phyloP scores from a whole-genome alignment of 148 eudicot genomes.

The Persicaria tinctoria region DNA sequence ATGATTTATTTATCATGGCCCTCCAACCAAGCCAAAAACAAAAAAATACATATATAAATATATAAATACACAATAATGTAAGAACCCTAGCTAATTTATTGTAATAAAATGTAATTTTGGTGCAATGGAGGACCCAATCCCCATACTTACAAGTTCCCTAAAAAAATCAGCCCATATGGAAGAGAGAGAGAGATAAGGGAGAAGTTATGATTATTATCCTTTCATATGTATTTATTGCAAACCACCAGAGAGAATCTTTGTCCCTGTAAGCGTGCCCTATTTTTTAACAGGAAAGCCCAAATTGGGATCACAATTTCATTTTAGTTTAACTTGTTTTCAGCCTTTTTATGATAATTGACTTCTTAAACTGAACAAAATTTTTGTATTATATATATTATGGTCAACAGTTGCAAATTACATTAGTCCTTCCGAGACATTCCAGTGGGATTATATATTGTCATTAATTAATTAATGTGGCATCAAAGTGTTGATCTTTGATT shows the following conservation, averaged over 20 bases:
- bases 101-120: background rate
- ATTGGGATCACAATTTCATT: background rate
- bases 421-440: background rate
- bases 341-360: conserved; percentile 4
- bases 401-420: background rate
- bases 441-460: too few species aligned
- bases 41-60: too few species aligned
- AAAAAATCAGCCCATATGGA: conserved; percentile 1
- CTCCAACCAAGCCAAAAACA: background rate
- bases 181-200: background rate
- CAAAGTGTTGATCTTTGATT: too few species aligned
- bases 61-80: too few species aligned
- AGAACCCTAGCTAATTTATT: too few species aligned
- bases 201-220: conserved; percentile 4
- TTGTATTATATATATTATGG: background rate
- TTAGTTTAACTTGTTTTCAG: background rate
- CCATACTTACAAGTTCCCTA: background rate
- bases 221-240: background rate
- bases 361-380: background rate
- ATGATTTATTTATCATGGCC: conserved; percentile 1
- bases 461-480: too few species aligned
- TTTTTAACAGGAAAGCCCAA: background rate
- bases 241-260: conserved; percentile 3
- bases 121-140: conserved; percentile 6
- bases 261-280: conserved; percentile 6